These are phyloP conservation scores for Echium plantagineum DNA, from an alignment of 257 asterid genomes.

Conservation along the genomic window DNA sequence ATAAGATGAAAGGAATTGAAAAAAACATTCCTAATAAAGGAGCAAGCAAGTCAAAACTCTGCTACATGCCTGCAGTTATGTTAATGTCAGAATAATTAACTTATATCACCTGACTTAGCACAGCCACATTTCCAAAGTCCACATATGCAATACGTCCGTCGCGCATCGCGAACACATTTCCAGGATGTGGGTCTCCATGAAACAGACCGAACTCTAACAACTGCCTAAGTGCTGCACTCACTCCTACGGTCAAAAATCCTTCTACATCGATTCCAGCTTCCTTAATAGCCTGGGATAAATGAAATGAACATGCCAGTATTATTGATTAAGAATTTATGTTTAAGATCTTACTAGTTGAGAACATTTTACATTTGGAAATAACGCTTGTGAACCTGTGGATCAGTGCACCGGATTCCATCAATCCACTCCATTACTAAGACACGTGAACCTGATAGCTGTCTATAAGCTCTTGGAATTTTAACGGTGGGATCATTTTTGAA, in stretches of 20 bases:
- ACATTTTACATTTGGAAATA: background rate
- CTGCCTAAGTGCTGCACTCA: constrained; percentile 95
- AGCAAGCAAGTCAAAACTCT: background rate
- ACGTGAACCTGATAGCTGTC: constrained; percentile 76
- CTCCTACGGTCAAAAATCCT: constrained; percentile 94
- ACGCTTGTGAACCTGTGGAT: constrained; percentile 64
- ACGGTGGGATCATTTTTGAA: constrained; percentile 92
- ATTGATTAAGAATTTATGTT: constrained; percentile 3
- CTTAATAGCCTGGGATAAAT: constrained; percentile 64
- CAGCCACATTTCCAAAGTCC: constrained; percentile 98
- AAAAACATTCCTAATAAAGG: background rate
- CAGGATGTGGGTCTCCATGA: constrained; percentile 99
- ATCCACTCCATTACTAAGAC: constrained; percentile 99
- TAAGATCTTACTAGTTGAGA: constrained; percentile 8
- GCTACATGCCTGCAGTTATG: background rate
- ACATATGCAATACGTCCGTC: constrained; percentile 99
- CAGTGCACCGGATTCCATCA: constrained; percentile 97
- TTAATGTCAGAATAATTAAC: background rate
- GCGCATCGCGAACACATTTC: constrained; percentile 95
- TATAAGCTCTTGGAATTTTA: constrained; percentile 85
- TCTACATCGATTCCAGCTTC: constrained; percentile 72
- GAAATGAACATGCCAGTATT: constrained; percentile 14
- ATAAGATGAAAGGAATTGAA: too few relatives aligned
- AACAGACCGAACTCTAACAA: constrained; percentile 92
- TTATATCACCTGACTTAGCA: constrained; percentile 78